Percentiles rank a stretch among this genome's conserved stretches.
Evolutionary conservation across 805 yeast species (phyloP).

Genomic region (Pachysolen tannophilus): DNA sequence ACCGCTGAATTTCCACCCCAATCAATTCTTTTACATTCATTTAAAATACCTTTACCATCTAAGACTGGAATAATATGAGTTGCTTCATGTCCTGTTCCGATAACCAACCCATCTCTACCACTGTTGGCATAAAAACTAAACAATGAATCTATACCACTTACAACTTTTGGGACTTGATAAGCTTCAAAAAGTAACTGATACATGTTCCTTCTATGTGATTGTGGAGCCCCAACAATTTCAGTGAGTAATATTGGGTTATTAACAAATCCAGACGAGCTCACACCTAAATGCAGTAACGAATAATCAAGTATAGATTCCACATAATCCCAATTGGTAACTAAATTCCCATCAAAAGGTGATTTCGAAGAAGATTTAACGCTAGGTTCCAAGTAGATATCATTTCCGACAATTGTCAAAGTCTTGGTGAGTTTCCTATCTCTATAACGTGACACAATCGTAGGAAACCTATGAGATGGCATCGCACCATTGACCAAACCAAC

Average conservation of each 20-base stretch:
- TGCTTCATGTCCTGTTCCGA: constrained; percentile 77
- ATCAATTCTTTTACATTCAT: constrained; percentile 71
- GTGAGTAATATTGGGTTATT: constrained; percentile 76
- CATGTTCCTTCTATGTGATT: constrained; percentile 62
- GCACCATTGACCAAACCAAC: constrained; percentile 45
- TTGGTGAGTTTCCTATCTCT: constrained; percentile 67
- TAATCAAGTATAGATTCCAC: constrained; percentile 80
- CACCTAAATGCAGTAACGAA: constrained; percentile 72
- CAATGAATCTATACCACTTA: constrained; percentile 77
- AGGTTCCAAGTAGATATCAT: constrained; percentile 69
- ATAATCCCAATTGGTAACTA: constrained; percentile 89
- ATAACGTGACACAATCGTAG: constrained; percentile 61
- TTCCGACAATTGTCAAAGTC: constrained; percentile 69
- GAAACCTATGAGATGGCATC: constrained; percentile 56
- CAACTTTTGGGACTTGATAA: constrained; percentile 64
- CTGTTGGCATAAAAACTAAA: constrained; percentile 67
- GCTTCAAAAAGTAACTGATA: constrained; percentile 82
- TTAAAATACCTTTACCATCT: constrained; percentile 55
- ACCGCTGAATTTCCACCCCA: constrained; percentile 84
- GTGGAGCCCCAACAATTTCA: constrained; percentile 68
- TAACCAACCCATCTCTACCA: constrained; percentile 61
- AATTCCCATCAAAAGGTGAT: constrained; percentile 80
- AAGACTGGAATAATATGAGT: constrained; percentile 79
- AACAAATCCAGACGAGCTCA: constrained; percentile 41
- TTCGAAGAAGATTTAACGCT: constrained; percentile 59